Evolutionary conservation across 306 rosid genomes (phyloP).

Genomic region (Begonia peltatifolia): DNA sequence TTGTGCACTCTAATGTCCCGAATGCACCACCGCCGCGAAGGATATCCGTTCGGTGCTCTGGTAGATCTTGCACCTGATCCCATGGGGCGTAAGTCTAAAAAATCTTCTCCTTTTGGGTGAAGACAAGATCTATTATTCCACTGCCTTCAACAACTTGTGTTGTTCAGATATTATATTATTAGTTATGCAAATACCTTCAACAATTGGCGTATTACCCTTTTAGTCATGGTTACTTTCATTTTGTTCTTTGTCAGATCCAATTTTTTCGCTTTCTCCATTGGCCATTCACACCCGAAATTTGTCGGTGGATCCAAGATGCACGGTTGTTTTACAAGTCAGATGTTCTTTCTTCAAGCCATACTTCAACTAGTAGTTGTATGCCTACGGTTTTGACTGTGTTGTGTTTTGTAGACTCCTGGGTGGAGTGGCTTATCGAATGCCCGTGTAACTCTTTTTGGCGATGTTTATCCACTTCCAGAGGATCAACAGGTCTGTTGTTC

Average conservation of each 20-base stretch:
- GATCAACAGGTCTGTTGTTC: constrained; percentile 50
- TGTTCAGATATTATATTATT: neutral
- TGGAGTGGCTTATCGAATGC: constrained; percentile 99
- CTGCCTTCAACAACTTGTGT: neutral
- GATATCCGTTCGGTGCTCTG: constrained; percentile 92
- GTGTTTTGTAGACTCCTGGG: constrained; percentile 74
- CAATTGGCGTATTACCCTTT: no score
- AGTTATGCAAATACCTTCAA: neutral
- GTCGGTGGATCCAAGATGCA: constrained; percentile 90
- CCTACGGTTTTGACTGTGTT: constrained; percentile 17
- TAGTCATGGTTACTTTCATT: neutral
- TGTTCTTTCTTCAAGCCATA: neutral
- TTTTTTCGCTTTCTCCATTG: constrained; percentile 91
- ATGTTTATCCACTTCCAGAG: constrained; percentile 91
- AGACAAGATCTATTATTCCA: no score
- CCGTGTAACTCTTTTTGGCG: constrained; percentile 96
- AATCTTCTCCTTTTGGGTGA: no score
- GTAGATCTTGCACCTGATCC: constrained; percentile 96
- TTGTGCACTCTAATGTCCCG: constrained; percentile 97
- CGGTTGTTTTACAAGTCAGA: constrained; percentile 91
- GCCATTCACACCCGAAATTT: constrained; percentile 95
- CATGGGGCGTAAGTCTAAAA: constrained; percentile 68
- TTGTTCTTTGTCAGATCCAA: constrained; percentile 44
- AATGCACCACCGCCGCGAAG: constrained; percentile 96
- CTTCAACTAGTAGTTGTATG: constrained; percentile 9